phyloP scores from a whole-genome alignment of 495 filamentous ascomycete genomes.

The Tuber aestivum region DNA sequence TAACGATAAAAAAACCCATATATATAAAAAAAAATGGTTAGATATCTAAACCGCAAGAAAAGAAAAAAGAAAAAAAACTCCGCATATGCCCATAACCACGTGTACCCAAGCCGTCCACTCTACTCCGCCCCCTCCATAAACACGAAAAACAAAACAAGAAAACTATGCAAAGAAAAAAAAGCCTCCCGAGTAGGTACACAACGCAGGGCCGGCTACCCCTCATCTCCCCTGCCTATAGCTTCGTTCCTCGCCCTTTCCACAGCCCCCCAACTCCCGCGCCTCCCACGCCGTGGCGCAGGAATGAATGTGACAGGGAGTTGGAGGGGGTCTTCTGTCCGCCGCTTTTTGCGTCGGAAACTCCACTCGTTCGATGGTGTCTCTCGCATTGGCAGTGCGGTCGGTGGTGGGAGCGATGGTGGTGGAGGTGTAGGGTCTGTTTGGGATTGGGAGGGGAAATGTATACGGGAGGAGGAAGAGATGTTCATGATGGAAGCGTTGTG shows the following conservation, averaged over 20 bases:
- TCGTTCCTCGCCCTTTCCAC: constrained; percentile 23
- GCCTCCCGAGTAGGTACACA: background rate
- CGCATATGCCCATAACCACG: background rate
- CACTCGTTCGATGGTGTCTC: constrained; percentile 40
- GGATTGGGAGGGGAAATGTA: constrained; percentile 36
- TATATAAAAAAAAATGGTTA: background rate
- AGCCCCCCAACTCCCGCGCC: constrained; percentile 23
- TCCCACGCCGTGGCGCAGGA: constrained; percentile 55
- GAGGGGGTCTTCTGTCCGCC: constrained; percentile 25
- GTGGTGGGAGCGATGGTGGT: constrained; percentile 20
- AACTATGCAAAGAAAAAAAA: background rate
- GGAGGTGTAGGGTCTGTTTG: constrained; percentile 30
- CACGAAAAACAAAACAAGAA: background rate
- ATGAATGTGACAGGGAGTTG: constrained; percentile 61
- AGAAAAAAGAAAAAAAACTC: background rate
- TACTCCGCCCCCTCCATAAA: background rate
- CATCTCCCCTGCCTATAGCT: background rate
- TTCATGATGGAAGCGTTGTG: constrained; percentile 30
- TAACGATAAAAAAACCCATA: background rate
- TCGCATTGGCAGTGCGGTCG: constrained; percentile 33
- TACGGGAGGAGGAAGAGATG: constrained; percentile 12
- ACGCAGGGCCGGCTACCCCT: background rate
- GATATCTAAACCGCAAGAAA: background rate
- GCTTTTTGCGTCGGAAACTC: constrained; percentile 34
- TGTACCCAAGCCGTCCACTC: background rate